Evolutionary conservation across 1,284 basidiomycete species (phyloP).

Genomic region (Psilocybe mexicana): DNA sequence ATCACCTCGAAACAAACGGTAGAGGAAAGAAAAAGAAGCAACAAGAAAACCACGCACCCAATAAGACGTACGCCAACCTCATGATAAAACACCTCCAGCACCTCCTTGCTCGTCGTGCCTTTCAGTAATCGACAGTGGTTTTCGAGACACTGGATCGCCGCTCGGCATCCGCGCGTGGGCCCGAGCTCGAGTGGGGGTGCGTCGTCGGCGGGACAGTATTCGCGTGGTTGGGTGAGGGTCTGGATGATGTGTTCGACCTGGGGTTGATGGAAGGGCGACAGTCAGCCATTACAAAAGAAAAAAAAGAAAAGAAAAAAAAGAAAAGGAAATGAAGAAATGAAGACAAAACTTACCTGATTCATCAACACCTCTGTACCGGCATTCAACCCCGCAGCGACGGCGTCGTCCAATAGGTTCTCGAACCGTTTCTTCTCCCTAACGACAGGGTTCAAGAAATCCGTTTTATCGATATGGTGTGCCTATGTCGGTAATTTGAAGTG

Average conservation of each 20-base stretch:
- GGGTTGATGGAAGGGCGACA: not conserved
- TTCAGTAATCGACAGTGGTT: conserved; percentile 89
- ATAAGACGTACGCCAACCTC: conserved; percentile 94
- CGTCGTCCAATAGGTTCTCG: conserved; percentile 89
- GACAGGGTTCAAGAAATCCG: conserved; percentile 91
- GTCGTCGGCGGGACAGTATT: conserved; percentile 89
- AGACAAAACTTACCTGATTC: conserved; percentile 70
- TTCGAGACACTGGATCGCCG: conserved; percentile 85
- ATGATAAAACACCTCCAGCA: conserved; percentile 96
- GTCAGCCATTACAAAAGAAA: conserved; percentile 5
- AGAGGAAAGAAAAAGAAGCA: not conserved
- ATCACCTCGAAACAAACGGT: not conserved
- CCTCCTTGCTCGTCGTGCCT: conserved; percentile 93
- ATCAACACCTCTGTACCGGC: conserved; percentile 95
- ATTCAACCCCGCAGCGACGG: conserved; percentile 90
- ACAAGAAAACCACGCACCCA: conserved; percentile 50
- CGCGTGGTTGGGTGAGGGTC: conserved; percentile 80
- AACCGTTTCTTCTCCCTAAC: conserved; percentile 97
- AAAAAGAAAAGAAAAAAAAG: conserved; percentile 4
- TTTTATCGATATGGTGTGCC: conserved; percentile 86
- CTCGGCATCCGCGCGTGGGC: conserved; percentile 83
- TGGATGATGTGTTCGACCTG: conserved; percentile 93
- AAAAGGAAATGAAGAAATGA: not conserved
- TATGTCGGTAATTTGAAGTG: conserved; percentile 27
- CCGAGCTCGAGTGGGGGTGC: conserved; percentile 68